Conservation (phyloP, 805 yeast genomes). For the Nakazawaea wickerhamii region DNA sequence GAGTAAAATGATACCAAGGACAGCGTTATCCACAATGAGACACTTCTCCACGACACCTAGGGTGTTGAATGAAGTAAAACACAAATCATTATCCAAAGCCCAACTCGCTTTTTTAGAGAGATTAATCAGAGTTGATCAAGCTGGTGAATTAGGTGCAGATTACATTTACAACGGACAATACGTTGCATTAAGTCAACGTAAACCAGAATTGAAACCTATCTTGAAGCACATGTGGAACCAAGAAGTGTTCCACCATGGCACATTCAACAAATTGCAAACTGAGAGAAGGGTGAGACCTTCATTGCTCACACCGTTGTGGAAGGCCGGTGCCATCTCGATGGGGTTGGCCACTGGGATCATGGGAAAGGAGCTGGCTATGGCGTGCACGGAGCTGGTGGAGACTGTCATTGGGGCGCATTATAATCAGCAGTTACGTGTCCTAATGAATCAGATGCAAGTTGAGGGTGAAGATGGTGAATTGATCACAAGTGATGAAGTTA, state of each 20-base stretch:
- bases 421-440: constrained; percentile 77
- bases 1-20: too few relatives aligned
- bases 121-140: constrained; percentile 89
- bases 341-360: constrained; percentile 84
- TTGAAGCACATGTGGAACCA: constrained; percentile 98
- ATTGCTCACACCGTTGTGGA: constrained; percentile 88
- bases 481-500: constrained; percentile 47
- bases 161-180: constrained; percentile 91
- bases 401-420: constrained; percentile 97
- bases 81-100: constrained; percentile 28
- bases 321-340: constrained; percentile 78
- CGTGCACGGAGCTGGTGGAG: constrained; percentile 98
- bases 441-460: constrained; percentile 60
- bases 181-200: constrained; percentile 59
- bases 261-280: constrained; percentile 74
- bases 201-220: constrained; percentile 73
- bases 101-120: constrained; percentile 70
- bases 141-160: constrained; percentile 96
- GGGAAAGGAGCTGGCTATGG: constrained; percentile 97
- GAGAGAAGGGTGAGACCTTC: constrained; percentile 87
- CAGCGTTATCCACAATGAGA: too few relatives aligned
- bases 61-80: too few relatives aligned
- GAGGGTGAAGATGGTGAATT: constrained; percentile 25
- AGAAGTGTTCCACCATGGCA: constrained; percentile 83
- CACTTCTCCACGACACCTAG: too few relatives aligned